Percentiles rank a stretch among this genome's conserved stretches.
Conservation (phyloP, 2,329 filamentous ascomycete species). For the Fusarium caatingaense region DNA sequence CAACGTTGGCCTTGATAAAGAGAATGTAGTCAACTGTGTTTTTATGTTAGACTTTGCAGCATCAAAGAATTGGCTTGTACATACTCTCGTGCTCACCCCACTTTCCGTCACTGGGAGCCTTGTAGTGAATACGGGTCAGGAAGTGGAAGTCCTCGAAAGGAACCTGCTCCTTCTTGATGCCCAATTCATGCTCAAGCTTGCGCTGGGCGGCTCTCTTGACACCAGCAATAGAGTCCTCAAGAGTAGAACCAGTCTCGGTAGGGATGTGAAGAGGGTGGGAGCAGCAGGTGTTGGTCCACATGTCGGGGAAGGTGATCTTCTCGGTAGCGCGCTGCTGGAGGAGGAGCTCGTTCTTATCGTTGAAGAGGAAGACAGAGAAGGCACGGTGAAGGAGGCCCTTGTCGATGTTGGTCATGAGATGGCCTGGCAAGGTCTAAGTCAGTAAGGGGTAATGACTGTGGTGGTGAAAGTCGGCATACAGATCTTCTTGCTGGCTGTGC, state of each 20-base stretch:
- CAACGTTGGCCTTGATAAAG: conserved; percentile 95
- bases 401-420: conserved; percentile 98
- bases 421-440: conserved; percentile 67
- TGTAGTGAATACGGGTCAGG: conserved; percentile 97
- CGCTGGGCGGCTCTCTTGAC: conserved; percentile 92
- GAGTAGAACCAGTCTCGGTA: conserved; percentile 85
- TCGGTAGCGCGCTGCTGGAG: conserved; percentile 94
- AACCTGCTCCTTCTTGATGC: conserved; percentile 89
- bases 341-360: conserved; percentile 89
- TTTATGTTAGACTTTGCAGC: conserved; percentile 15
- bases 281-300: conserved; percentile 99
- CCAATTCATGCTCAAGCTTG: conserved; percentile 94
- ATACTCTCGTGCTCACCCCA: conserved; percentile 99
- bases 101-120: conserved; percentile 94
- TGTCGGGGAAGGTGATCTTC: conserved; percentile 99
- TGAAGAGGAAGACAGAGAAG: conserved; percentile 98
- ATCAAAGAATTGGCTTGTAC: conserved; percentile 49
- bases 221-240: conserved; percentile 83
- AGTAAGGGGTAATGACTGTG: conserved; percentile 17
- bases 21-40: conserved; percentile 93
- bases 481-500: conserved; percentile 96
- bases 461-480: conserved; percentile 68
- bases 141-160: conserved; percentile 93
- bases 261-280: conserved; percentile 94
- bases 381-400: conserved; percentile 95